Evolutionary conservation across 202 grass and related monocot genomes (phyloP).

Genomic region (Brachypodium distachyon): DNA sequence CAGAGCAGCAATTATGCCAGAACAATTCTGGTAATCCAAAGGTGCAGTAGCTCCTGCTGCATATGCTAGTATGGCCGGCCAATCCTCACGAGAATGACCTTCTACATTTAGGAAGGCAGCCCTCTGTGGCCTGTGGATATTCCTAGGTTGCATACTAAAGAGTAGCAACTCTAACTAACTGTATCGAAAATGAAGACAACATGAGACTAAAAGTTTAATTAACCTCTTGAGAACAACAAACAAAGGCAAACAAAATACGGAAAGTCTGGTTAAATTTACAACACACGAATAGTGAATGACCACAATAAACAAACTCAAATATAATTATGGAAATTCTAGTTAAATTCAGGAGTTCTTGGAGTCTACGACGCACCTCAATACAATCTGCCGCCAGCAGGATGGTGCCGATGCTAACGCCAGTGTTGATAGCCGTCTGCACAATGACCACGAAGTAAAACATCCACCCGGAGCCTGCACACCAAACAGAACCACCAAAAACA

Average conservation of each 20-base stretch:
- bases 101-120: background rate
- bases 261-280: background rate
- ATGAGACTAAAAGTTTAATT: background rate
- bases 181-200: background rate
- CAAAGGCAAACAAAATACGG: background rate
- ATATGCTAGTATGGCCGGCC: background rate
- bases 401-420: slow-evolving; percentile 73
- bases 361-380: slow-evolving; percentile 49
- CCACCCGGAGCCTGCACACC: slow-evolving; percentile 57
- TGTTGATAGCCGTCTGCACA: slow-evolving; percentile 73
- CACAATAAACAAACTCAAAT: background rate
- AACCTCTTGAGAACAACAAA: background rate
- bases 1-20: background rate
- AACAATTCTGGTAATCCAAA: background rate
- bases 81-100: background rate
- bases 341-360: background rate
- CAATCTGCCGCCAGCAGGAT: slow-evolving; percentile 83
- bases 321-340: background rate
- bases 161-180: background rate
- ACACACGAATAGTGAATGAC: background rate
- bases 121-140: background rate
- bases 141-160: background rate
- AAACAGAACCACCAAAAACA: background rate
- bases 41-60: background rate
- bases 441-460: slow-evolving; percentile 88